phyloP scores from a whole-genome alignment of 306 rosid species.

The Abrus pulchellus region DNA sequence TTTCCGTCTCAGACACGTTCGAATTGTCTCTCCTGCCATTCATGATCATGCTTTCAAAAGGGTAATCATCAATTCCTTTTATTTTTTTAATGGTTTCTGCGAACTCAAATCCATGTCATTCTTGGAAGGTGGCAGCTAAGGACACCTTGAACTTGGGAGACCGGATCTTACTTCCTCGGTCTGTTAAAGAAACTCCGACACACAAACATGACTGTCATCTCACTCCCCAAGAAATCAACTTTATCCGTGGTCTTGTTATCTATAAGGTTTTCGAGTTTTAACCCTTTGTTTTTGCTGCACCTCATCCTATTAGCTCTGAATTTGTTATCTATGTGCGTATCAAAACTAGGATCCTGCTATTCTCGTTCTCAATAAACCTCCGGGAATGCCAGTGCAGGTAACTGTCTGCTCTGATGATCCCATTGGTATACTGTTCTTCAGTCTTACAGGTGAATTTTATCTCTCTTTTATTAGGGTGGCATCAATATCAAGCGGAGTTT shows the following conservation, averaged over 20 bases:
- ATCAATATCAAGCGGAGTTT: slow-evolving; percentile 77
- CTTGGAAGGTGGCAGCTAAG: slow-evolving; percentile 73
- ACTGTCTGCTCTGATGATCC: background rate
- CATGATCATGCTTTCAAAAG: slow-evolving; percentile 57
- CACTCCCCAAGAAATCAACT: slow-evolving; percentile 65
- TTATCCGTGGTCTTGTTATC: slow-evolving; percentile 67
- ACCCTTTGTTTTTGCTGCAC: background rate
- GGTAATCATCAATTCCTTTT: slow-evolving; percentile 38
- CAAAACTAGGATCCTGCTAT: slow-evolving; percentile 76
- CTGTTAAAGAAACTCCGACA: slow-evolving; percentile 56
- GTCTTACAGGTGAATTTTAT: slow-evolving; percentile 10
- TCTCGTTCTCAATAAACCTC: slow-evolving; percentile 86
- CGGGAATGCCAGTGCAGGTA: slow-evolving; percentile 96
- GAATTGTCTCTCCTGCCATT: slow-evolving; percentile 44
- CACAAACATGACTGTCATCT: slow-evolving; percentile 54
- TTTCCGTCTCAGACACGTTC: slow-evolving; percentile 89
- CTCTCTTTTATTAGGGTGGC: slow-evolving; percentile 76
- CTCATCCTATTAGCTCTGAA: background rate
- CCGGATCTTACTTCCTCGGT: slow-evolving; percentile 71
- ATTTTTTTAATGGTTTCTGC: background rate
- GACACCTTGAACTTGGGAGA: slow-evolving; percentile 77
- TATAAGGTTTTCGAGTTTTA: slow-evolving; percentile 66
- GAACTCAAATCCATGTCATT: slow-evolving; percentile 12
- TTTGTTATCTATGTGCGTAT: slow-evolving; percentile 8
- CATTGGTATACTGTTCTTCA: background rate